Evolutionary conservation across 257 asterid genomes (phyloP).

Genomic region (Solanum ahanhuiri): DNA sequence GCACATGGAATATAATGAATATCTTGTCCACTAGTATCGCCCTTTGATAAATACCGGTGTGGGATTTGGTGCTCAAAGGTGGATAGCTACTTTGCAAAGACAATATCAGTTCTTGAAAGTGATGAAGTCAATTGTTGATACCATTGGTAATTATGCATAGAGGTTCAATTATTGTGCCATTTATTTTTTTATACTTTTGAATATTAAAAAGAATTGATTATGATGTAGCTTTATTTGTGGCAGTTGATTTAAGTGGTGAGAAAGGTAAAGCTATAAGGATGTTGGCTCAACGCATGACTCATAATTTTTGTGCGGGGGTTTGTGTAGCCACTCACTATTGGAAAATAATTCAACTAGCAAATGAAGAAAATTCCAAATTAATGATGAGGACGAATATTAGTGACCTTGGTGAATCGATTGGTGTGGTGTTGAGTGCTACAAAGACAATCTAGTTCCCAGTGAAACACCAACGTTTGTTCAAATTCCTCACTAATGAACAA

Average conservation of each 20-base stretch:
- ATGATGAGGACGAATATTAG: conserved; percentile 26
- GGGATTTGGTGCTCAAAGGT: conserved; percentile 70
- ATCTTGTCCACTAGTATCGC: conserved; percentile 31
- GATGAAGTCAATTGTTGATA: conserved; percentile 27
- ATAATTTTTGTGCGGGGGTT: background rate
- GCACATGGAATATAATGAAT: conserved; percentile 61
- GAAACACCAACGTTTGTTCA: background rate
- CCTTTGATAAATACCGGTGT: conserved; percentile 52
- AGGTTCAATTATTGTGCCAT: conserved; percentile 16
- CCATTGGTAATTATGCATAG: conserved; percentile 25
- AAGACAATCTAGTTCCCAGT: conserved; percentile 58
- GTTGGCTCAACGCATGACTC: background rate
- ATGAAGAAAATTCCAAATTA: background rate
- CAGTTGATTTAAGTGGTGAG: conserved; percentile 42
- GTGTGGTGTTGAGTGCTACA: conserved; percentile 60
- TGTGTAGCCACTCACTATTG: background rate
- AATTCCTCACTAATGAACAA: conserved; percentile 33
- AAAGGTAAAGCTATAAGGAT: conserved; percentile 43
- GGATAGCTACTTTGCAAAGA: conserved; percentile 53
- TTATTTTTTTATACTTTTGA: background rate
- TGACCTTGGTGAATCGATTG: conserved; percentile 55
- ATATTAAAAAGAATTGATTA: background rate
- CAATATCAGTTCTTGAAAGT: conserved; percentile 42
- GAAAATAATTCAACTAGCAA: conserved; percentile 17
- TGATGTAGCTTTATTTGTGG: background rate